Conservation (phyloP, 495 filamentous ascomycete genomes). For the Neurospora sublineolata region DNA sequence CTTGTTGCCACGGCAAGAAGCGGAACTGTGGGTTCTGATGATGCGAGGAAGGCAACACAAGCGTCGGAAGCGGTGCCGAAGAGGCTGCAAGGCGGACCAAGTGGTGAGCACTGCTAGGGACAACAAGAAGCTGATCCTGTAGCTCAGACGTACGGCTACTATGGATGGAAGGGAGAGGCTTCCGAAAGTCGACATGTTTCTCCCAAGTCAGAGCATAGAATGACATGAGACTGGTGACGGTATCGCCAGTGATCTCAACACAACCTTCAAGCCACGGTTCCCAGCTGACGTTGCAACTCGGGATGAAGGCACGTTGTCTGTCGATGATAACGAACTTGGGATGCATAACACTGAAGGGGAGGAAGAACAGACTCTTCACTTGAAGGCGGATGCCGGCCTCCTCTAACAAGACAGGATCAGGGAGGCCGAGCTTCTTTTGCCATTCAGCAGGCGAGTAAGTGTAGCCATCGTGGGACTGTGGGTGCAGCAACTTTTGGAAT, state of each 20-base stretch:
- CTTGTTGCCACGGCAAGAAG: slow-evolving; percentile 31
- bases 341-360: slow-evolving; percentile 67
- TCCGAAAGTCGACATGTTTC: slow-evolving; percentile 4
- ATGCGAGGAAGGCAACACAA: slow-evolving; percentile 58
- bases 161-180: background rate
- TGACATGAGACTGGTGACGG: slow-evolving; percentile 39
- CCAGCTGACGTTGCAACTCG: slow-evolving; percentile 67
- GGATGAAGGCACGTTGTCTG: slow-evolving; percentile 45
- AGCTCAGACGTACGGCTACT: background rate
- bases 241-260: slow-evolving; percentile 44
- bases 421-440: slow-evolving; percentile 47
- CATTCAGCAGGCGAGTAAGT: slow-evolving; percentile 45
- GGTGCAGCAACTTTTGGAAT: slow-evolving; percentile 59
- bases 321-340: slow-evolving; percentile 67
- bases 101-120: slow-evolving; percentile 10
- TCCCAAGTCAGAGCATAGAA: slow-evolving; percentile 54
- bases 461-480: slow-evolving; percentile 42
- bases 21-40: slow-evolving; percentile 48
- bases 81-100: background rate
- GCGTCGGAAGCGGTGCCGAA: slow-evolving; percentile 25
- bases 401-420: slow-evolving; percentile 35
- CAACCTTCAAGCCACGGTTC: slow-evolving; percentile 67
- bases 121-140: background rate
- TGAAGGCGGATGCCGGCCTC: slow-evolving; percentile 44
- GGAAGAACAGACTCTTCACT: slow-evolving; percentile 60